These are phyloP conservation scores for Myriangium duriaei DNA, from an alignment of 2,329 filamentous ascomycete species.

Conservation along the genomic window DNA sequence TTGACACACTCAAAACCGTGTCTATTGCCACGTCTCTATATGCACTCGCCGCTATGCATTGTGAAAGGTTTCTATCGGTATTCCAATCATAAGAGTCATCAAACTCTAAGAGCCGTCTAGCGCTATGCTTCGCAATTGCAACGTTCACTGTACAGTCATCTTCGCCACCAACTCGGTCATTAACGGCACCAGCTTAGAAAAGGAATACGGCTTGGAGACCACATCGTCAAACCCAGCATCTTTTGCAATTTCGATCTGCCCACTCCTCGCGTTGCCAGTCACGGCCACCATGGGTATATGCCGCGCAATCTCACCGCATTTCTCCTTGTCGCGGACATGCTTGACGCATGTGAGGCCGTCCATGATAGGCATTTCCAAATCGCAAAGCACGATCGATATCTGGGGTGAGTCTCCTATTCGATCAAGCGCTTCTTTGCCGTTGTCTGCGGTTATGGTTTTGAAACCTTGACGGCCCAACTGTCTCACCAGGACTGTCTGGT, in stretches of 20 bases:
- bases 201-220: background rate
- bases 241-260: slow-evolving; percentile 60
- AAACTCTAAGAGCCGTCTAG: too few relatives aligned
- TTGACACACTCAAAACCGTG: too few relatives aligned
- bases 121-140: too few relatives aligned
- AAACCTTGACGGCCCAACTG: slow-evolving; percentile 10
- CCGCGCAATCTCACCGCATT: slow-evolving; percentile 46
- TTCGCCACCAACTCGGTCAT: too few relatives aligned
- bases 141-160: too few relatives aligned
- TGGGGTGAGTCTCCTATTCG: slow-evolving; percentile 20
- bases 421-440: slow-evolving; percentile 10
- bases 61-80: too few relatives aligned
- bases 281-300: slow-evolving; percentile 66
- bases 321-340: slow-evolving; percentile 57
- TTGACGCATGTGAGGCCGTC: slow-evolving; percentile 62
- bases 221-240: slow-evolving; percentile 48
- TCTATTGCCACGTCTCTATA: too few relatives aligned
- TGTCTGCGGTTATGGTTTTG: slow-evolving; percentile 9
- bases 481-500: slow-evolving; percentile 8
- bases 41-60: too few relatives aligned
- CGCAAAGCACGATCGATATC: slow-evolving; percentile 54
- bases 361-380: slow-evolving; percentile 75
- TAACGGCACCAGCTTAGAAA: background rate
- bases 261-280: slow-evolving; percentile 63
- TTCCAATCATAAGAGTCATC: too few relatives aligned